Percentiles rank a stretch among this genome's conserved stretches.
phyloP scores from a whole-genome alignment of 305 asterid genomes.

The Ruellia speciosa region DNA sequence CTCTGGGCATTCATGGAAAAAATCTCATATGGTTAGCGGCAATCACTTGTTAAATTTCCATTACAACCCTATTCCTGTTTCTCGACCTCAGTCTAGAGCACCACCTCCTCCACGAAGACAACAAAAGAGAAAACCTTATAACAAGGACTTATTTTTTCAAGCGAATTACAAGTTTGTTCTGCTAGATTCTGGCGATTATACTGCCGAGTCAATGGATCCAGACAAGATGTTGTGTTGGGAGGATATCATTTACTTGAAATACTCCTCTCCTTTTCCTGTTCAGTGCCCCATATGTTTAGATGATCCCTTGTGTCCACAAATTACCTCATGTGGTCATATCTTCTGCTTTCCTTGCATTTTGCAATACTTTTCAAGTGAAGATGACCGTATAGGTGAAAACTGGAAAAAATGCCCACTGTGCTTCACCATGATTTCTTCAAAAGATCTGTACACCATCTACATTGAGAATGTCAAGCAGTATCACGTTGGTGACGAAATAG shows the following conservation, averaged over 20 bases:
- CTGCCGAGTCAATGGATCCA: slow-evolving; percentile 61
- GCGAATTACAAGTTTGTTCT: slow-evolving; percentile 90
- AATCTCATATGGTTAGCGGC: slow-evolving; percentile 56
- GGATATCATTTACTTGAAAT: slow-evolving; percentile 81
- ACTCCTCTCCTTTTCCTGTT: slow-evolving; percentile 55
- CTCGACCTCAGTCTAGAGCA: slow-evolving; percentile 50
- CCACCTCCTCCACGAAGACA: slow-evolving; percentile 65
- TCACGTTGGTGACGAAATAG: slow-evolving; percentile 50
- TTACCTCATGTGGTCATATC: slow-evolving; percentile 94
- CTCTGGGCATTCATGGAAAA: slow-evolving; percentile 42
- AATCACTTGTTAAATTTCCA: slow-evolving; percentile 90
- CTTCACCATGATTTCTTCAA: slow-evolving; percentile 75
- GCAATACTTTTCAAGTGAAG: slow-evolving; percentile 56
- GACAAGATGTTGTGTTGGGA: slow-evolving; percentile 88
- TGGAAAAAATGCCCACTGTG: slow-evolving; percentile 90
- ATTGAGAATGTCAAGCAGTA: slow-evolving; percentile 66
- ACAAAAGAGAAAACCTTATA: slow-evolving; percentile 64
- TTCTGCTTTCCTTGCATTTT: slow-evolving; percentile 90
- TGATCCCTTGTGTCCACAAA: slow-evolving; percentile 81
- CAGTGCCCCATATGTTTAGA: slow-evolving; percentile 95
- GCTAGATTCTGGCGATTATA: slow-evolving; percentile 64
- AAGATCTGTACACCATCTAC: slow-evolving; percentile 63
- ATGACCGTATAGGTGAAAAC: slow-evolving; percentile 48
- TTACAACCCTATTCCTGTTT: slow-evolving; percentile 63
- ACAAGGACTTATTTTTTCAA: slow-evolving; percentile 91